Evolutionary conservation across 495 filamentous ascomycete species (phyloP), one percentile per base, ranked within the genome.

Genomic region (Penicillium tannophilum): DNA sequence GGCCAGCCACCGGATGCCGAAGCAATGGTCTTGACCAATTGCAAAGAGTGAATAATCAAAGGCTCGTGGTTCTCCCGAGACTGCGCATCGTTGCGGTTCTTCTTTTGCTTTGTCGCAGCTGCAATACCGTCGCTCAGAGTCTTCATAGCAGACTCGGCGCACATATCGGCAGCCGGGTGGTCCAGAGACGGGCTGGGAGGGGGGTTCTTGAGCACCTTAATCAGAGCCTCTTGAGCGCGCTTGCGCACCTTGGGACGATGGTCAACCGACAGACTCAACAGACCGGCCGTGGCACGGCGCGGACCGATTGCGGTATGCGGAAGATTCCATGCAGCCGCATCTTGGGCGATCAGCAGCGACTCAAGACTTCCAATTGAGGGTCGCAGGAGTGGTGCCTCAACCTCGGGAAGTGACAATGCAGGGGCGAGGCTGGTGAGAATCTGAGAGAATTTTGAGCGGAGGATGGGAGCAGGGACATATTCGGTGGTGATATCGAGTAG

Each of bases 351-450:
- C 43, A 98, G 80, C 16, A 98, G 81, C 24, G 88, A 88, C 73
- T 97, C 93, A 10, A 98, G 80, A 68, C 90, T 93, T 49, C 94
- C 94, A 68, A 98, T 93, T n/a, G 92, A 93, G 1, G 93, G 86
- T 61, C 88, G 79, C 42, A 98, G 77, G 28, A 97, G 79, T 9
- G 93, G 90, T 24, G 94, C 93, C 72, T 97, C 94, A 45, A 91
- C 90, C 63, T 95, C 91, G 19, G 82, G 76, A 42, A 90, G 79
- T 3, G 89, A 86, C 39, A 98, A 74, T 7, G 91, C 87, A 2
- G 94, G 92, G 8, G 90, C 92, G 50, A 98, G 85, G 60, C 87
- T 87, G 17, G 86, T 85, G 52, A 98, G 86, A 64, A 98, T 97
- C 70, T 96, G 90, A 12, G 88, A 85, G 77, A 98, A 98, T 72